Base-by-base conservation (phyloP, 495 filamentous ascomycete genomes). In the Podospora australis region DNA sequence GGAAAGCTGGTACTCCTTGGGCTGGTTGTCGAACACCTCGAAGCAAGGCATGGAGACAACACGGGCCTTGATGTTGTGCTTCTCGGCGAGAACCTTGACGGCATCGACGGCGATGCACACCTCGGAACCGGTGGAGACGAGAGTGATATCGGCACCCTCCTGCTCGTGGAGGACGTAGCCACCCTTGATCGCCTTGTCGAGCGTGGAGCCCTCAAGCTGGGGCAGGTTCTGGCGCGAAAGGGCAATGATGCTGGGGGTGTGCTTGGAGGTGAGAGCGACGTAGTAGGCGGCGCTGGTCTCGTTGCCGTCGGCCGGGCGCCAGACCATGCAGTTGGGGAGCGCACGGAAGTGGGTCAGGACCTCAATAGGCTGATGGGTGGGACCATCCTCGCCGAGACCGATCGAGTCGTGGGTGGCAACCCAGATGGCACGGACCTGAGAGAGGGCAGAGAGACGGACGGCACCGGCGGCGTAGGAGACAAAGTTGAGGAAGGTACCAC, bases 321-420 rank as follows among this genome's bases (percentile, higher is more conserved):
- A 99, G 60, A 97, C 94, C 92, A 97, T 96, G 80, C 85, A 88
- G 85, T 99, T 99, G 57, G 92, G 92, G 56, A 97, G 80, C 48
- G 94, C 94, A 70, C 92, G 92, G 88, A 97, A 97, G 73, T 99
- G 92, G 52, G 92, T 86, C 40, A 99, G 83, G n/a, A 89, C 95
- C 81, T 99, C 92, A 62, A 99, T 95, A 64, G 92, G 92, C 78
- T 99, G 92, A 77, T 99, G 92, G 44, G 92, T 99, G 49, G 92
- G 92, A 48, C 92, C 92, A 64, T 99, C 92, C 75, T 99, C 94
- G 70, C 92, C 92, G 53, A 99, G 87, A 78, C 92, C 92, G 63
- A 99, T 97, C 52, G 90, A 96, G 79, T 99, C 92, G 81, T 99
- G 92, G 58, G 92, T 99, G 50, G 94, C 92, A 64, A 99, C 78